These are phyloP conservation scores for Chrysoporthe cubensis DNA, from an alignment of 2,329 filamentous ascomycete species.

Conservation along the genomic window DNA sequence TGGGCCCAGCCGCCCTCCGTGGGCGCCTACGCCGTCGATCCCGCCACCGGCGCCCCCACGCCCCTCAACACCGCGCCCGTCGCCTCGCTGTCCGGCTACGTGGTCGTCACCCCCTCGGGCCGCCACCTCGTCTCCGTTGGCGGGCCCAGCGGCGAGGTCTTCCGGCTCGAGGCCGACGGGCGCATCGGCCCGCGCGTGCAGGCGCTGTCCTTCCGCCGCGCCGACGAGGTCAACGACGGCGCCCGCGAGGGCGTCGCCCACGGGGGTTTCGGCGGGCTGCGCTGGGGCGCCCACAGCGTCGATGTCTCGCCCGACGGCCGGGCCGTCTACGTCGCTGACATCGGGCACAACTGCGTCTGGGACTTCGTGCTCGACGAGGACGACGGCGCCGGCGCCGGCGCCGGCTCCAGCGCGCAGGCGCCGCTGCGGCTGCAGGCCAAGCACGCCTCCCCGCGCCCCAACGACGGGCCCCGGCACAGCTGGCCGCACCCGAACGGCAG, in stretches of 20 bases:
- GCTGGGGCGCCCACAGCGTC: conserved; percentile 30
- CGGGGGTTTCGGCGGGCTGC: conserved; percentile 30
- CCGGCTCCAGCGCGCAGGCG: too few relatives aligned
- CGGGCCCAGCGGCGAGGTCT: conserved; percentile 27
- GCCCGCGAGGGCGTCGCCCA: conserved; percentile 27
- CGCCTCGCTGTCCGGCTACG: conserved; percentile 26
- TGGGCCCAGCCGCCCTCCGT: conserved; percentile 28
- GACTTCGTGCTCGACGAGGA: conserved; percentile 24
- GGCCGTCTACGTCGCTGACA: conserved; percentile 31
- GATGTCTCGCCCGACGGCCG: conserved; percentile 30
- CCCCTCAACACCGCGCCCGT: conserved; percentile 23
- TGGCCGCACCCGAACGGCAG: conserved; percentile 31
- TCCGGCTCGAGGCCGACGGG: conserved; percentile 22
- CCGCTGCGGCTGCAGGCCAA: conserved; percentile 38
- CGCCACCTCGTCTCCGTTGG: conserved; percentile 26
- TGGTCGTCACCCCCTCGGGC: conserved; percentile 20
- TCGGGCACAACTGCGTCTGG: conserved; percentile 32
- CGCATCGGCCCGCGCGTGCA: conserved; percentile 27
- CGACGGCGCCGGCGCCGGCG: not conserved
- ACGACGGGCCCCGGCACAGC: conserved; percentile 30
- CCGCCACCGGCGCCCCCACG: conserved; percentile 11
- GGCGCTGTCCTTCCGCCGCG: conserved; percentile 27
- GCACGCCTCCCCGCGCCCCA: conserved; percentile 22
- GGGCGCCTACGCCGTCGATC: conserved; percentile 28
- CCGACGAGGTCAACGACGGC: conserved; percentile 27